Evolutionary conservation across 352 stramenopile species (phyloP).

Genomic region (Elongisporangium undulatum): DNA sequence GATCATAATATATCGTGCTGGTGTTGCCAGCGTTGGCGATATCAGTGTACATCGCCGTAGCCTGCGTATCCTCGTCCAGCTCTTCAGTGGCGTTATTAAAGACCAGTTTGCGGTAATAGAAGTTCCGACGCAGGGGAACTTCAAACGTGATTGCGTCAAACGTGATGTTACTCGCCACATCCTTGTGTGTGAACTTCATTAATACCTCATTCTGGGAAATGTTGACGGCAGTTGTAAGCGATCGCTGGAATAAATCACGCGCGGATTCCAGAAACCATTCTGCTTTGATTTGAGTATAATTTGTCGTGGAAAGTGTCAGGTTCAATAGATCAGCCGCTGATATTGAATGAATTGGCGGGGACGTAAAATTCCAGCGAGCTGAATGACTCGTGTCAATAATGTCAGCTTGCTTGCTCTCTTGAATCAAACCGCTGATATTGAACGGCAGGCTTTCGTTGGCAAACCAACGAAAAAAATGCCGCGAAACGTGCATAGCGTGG

Average conservation of each 20-base stretch:
- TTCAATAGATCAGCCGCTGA: not conserved
- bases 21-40: constrained; percentile 6
- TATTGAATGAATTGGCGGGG: not conserved
- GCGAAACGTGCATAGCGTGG: not conserved
- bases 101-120: constrained; percentile 11
- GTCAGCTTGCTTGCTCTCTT: not conserved
- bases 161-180: constrained; percentile 8
- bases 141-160: constrained; percentile 41
- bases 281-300: not conserved
- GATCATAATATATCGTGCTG: constrained; percentile 5
- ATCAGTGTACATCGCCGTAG: constrained; percentile 6
- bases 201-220: not conserved
- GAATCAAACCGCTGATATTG: not conserved
- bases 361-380: not conserved
- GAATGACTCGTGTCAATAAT: not conserved
- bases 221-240: not conserved
- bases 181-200: not conserved
- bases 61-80: constrained; percentile 4
- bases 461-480: not conserved
- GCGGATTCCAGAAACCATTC: not conserved
- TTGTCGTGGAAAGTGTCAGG: no score
- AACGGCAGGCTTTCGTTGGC: not conserved
- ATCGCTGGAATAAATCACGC: not conserved
- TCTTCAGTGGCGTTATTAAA: constrained; percentile 3
- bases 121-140: constrained; percentile 22